Evolutionary conservation across 2,329 filamentous ascomycete genomes (phyloP).

Genomic region (Fusarium vanettenii): DNA sequence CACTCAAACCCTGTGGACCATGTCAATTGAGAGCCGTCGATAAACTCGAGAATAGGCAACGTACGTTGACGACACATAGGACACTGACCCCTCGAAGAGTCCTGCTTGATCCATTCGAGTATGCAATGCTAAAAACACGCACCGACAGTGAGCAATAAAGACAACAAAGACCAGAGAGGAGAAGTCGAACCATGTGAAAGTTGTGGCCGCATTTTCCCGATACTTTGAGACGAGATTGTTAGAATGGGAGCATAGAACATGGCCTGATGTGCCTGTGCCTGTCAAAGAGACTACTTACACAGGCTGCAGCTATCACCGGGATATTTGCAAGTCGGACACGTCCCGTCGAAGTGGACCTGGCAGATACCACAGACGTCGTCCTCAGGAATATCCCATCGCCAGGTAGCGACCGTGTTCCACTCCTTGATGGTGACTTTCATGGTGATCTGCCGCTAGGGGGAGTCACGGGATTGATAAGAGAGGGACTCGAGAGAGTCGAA

Average conservation of each 20-base stretch:
- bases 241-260: conserved; percentile 28
- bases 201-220: conserved; percentile 97
- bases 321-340: conserved; percentile 97
- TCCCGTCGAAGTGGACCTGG: conserved; percentile 96
- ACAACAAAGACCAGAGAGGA: conserved; percentile 1
- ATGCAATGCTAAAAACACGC: conserved; percentile 82
- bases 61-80: conserved; percentile 97
- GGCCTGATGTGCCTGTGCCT: conserved; percentile 16
- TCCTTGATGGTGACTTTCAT: conserved; percentile 98
- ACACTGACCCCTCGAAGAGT: conserved; percentile 91
- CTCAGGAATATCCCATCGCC: conserved; percentile 97
- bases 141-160: conserved; percentile 25
- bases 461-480: conserved; percentile 16
- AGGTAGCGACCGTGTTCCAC: conserved; percentile 95
- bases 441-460: conserved; percentile 25
- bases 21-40: conserved; percentile 7
- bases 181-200: conserved; percentile 85
- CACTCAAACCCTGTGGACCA: conserved; percentile 54
- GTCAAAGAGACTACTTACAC: conserved; percentile 64
- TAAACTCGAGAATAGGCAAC: conserved; percentile 33
- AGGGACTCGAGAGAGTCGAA: conserved; percentile 1
- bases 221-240: conserved; percentile 64
- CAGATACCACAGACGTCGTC: conserved; percentile 99
- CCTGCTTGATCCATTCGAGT: conserved; percentile 94
- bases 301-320: conserved; percentile 96